phyloP scores from a whole-genome alignment of 441 rosid species.

The Flueggea neowawraea region DNA sequence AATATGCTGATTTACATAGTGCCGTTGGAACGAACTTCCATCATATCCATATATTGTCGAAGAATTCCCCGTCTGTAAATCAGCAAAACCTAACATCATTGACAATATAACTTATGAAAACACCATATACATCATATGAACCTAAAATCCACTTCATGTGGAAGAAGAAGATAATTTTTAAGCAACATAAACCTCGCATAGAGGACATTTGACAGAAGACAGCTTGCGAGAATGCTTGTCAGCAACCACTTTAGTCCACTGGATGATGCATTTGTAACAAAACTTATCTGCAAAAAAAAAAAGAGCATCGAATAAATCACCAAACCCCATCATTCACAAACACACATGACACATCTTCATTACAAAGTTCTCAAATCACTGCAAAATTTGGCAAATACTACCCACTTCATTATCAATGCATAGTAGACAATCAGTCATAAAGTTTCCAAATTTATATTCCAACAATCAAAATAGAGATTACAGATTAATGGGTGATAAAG shows the following conservation, averaged over 20 bases:
- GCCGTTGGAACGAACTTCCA: slow-evolving; percentile 62
- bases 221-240: slow-evolving; percentile 40
- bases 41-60: slow-evolving; percentile 71
- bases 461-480: not conserved
- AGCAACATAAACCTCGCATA: slow-evolving; percentile 72
- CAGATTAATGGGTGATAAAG: not conserved
- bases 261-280: slow-evolving; percentile 76
- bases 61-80: slow-evolving; percentile 68
- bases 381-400: too few relatives aligned
- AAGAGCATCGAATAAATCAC: not conserved
- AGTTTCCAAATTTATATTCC: not conserved
- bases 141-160: not conserved
- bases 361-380: not conserved
- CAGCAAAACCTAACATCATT: slow-evolving; percentile 7
- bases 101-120: not conserved
- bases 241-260: slow-evolving; percentile 72
- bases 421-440: not conserved
- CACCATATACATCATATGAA: not conserved
- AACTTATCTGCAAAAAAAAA: slow-evolving; percentile 68
- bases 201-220: slow-evolving; percentile 70
- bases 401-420: too few relatives aligned
- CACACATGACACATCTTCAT: not conserved
- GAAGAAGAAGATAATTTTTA: slow-evolving; percentile 1
- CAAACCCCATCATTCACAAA: not conserved
- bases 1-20: slow-evolving; percentile 37